Conservation (phyloP, 805 yeast genomes). For the Wickerhamomyces bisporus region DNA sequence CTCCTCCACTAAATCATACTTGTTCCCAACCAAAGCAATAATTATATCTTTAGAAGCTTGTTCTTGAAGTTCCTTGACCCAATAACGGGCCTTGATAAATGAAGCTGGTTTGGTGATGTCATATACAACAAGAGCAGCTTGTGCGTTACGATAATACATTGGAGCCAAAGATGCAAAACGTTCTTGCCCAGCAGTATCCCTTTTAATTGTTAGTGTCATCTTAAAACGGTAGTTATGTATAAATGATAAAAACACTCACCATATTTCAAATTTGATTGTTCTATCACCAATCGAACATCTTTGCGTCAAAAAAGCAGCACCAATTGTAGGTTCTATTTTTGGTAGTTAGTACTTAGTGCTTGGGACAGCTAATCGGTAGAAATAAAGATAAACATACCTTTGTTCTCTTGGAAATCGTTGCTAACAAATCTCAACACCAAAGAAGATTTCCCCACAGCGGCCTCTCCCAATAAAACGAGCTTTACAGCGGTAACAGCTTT, state of each 20-base stretch:
- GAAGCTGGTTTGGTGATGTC: slow-evolving; percentile 94
- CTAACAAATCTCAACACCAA: slow-evolving; percentile 88
- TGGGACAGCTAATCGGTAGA: background rate
- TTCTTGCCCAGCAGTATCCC: slow-evolving; percentile 98
- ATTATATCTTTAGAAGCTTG: slow-evolving; percentile 91
- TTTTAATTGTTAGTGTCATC: slow-evolving; percentile 4
- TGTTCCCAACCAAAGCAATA: slow-evolving; percentile 92
- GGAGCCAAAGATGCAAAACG: slow-evolving; percentile 95
- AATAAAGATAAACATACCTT: slow-evolving; percentile 31
- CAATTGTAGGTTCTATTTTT: slow-evolving; percentile 80
- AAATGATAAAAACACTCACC: no score
- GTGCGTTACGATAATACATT: slow-evolving; percentile 96
- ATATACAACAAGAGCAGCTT: slow-evolving; percentile 92
- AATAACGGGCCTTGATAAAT: slow-evolving; percentile 92
- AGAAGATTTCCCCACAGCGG: slow-evolving; percentile 96
- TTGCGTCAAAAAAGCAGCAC: slow-evolving; percentile 96
- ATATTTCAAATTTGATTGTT: slow-evolving; percentile 86
- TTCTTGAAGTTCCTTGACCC: slow-evolving; percentile 95
- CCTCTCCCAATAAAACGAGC: slow-evolving; percentile 90
- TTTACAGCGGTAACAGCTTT: slow-evolving; percentile 68
- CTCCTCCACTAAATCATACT: slow-evolving; percentile 68
- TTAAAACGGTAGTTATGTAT: no score
- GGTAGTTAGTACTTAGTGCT: slow-evolving; percentile 7
- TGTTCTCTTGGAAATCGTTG: slow-evolving; percentile 94
- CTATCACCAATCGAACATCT: slow-evolving; percentile 82